Evolutionary conservation across 2,329 filamentous ascomycete species (phyloP), one percentile per base, ranked within the genome.

Genomic region (Didymella pomorum): DNA sequence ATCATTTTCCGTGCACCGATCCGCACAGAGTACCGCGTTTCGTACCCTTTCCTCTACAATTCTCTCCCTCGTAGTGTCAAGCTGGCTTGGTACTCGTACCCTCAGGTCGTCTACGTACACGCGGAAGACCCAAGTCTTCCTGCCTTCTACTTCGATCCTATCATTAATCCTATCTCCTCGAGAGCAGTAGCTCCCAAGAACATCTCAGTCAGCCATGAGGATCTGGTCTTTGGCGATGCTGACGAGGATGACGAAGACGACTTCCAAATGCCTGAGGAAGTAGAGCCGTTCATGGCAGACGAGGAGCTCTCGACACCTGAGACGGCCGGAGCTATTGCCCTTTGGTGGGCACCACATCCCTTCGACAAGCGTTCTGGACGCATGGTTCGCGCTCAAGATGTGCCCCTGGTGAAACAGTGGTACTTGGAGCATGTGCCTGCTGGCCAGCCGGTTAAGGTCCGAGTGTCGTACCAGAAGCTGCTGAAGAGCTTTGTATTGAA

Each of bases 271-370:
- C 93, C 94, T 0, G 85, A 82, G 3, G 88, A 89, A 37, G 83
- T 92, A 7, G 89, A 96, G 76, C 93, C 95, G 2, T 99, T 99
- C 81, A 83, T 99, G 66, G 88, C 86, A 0, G 92, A 97, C 5
- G 91, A 98, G 71, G 91, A 95, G 35, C 81, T 99, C 1, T 94
- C 93, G 71, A 97, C 90, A 3, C 87, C 90, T 16, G 92, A 98
- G 60, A 99, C 95, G 4, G 86, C 93, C 3, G 89, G 92, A 12
- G 96, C 95, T 2, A 97, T 99, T 64, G 88, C 92, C 49, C 81
- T 99, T 21, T 99, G 95, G 94, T 99, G 96, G 96, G 94, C 95
- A 26, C 96, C 95, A 23, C 97, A 91, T 74, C 95, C 96, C 0
- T 99, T 99, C 76, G 89, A 99, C 78, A 89, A 93, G 71, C 87